Base-by-base conservation (phyloP, 164 flowering plant species). In the Kingdonia uniflora region DNA sequence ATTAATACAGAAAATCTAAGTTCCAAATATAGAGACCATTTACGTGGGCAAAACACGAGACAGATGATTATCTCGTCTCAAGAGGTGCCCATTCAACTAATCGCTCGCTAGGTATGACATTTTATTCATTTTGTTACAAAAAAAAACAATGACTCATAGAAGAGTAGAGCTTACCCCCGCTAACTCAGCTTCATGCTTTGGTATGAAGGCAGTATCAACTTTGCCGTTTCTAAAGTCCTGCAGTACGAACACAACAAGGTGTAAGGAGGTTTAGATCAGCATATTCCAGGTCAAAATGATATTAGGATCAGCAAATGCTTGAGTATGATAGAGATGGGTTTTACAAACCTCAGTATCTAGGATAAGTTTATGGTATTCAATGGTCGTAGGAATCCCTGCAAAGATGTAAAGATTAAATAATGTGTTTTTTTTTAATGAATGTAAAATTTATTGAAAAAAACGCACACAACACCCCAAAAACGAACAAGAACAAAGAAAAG, bases 181-280 rank as follows among this genome's bases (percentile, higher is more conserved):
- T 51, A 92, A 73, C 58, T 92, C 99, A 39, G 77, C 54, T 61
- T 88, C 95, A 33, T 92, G 99, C 73, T 92, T 92, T 49, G 95
- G 91, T 44, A 92, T 88, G 71, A 92, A 88, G 20, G 99, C 95
- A 20, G 99, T 92, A 58, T 92, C 99, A 54, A 92, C 85, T 16
- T 79, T 88, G 47, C 96, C 98, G 62, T 79, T 81, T 69, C 58
- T 88, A 77, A 92, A 92, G 65, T 92, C 96, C 98, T 92, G 80
- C 21, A 25, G 52, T 48, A 41, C 51, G 60, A 65, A n/a, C n/a
- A n/a, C n/a, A n/a, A n/a, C n/a, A 49, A 40, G 10, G 8, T 44
- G 35, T 37, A 67, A 7, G 38, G 19, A 29, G 8, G 35, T 29
- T 29, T 3, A 29, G 35, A 29, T 29, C 8, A 8, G 8, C 35